These are phyloP conservation scores for Takashimella koratensis DNA, from an alignment of 1,284 basidiomycete species.

Conservation along the genomic window DNA sequence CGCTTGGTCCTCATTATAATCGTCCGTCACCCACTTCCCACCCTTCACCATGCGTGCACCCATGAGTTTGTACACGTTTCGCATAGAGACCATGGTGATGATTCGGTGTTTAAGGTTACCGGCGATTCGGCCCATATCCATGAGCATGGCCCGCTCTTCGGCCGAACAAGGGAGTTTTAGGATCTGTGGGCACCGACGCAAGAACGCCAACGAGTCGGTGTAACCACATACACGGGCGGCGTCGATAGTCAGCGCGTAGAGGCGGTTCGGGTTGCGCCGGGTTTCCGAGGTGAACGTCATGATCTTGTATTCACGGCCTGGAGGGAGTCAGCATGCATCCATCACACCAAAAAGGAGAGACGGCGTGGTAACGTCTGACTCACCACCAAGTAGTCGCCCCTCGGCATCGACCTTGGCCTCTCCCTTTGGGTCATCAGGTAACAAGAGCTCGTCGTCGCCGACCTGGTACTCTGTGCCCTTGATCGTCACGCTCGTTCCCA, in stretches of 20 bases:
- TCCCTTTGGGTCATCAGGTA: slow-evolving; percentile 78
- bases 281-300: slow-evolving; percentile 77
- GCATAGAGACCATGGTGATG: slow-evolving; percentile 87
- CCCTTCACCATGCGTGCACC: slow-evolving; percentile 85
- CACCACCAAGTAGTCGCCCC: slow-evolving; percentile 80
- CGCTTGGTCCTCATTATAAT: slow-evolving; percentile 86
- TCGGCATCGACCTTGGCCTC: slow-evolving; percentile 85
- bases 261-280: slow-evolving; percentile 69
- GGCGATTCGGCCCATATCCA: slow-evolving; percentile 78
- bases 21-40: slow-evolving; percentile 89
- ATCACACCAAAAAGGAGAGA: no score
- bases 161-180: slow-evolving; percentile 84
- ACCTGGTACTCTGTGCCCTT: slow-evolving; percentile 72
- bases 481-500: slow-evolving; percentile 46
- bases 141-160: slow-evolving; percentile 86
- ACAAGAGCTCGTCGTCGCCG: slow-evolving; percentile 81
- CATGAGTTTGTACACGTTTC: slow-evolving; percentile 91
- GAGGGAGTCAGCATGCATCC: slow-evolving; percentile 3
- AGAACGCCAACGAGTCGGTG: slow-evolving; percentile 94
- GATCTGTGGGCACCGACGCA: slow-evolving; percentile 82
- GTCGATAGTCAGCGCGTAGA: slow-evolving; percentile 95
- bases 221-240: slow-evolving; percentile 93
- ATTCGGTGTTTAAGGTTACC: slow-evolving; percentile 83
- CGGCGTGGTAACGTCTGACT: no score
- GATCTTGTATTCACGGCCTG: slow-evolving; percentile 83